Conservation (phyloP, 257 asterid species). For the Salvia miltiorrhiza region DNA sequence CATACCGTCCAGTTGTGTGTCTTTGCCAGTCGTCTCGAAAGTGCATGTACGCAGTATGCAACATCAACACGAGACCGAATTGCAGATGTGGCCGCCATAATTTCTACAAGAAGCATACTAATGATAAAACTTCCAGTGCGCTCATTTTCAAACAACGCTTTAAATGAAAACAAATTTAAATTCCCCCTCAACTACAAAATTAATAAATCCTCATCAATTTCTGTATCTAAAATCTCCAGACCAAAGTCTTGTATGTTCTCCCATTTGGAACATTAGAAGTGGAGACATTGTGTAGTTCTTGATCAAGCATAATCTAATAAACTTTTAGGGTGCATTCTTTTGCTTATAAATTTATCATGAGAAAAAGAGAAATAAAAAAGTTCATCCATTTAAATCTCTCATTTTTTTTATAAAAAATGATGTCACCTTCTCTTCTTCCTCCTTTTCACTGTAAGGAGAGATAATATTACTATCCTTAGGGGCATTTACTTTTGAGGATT, state of each 20-base stretch:
- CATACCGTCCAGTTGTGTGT: conserved; percentile 98
- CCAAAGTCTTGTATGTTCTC: conserved; percentile 1
- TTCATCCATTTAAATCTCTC: no score
- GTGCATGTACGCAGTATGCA: conserved; percentile 92
- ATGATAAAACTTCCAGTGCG: conserved; percentile 22
- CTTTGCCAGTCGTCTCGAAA: conserved; percentile 84
- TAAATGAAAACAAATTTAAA: conserved; percentile 3
- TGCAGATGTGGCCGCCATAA: conserved; percentile 73
- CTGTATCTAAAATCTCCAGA: neutral
- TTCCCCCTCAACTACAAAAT: neutral
- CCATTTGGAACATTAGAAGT: conserved; percentile 14
- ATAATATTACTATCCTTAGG: no score
- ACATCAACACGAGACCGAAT: conserved; percentile 88
- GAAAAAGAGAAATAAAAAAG: no score
- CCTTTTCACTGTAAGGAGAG: no score
- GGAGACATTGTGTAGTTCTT: neutral
- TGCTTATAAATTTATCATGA: no score
- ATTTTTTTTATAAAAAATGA: no score
- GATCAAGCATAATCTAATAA: neutral
- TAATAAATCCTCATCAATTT: neutral
- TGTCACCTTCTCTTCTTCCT: no score
- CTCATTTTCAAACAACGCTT: conserved; percentile 21
- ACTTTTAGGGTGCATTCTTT: no score
- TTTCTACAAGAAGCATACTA: conserved; percentile 64
- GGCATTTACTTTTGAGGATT: no score